phyloP scores from a whole-genome alignment of 2,329 filamentous ascomycete genomes.

The Neocatenulostroma microsporum region DNA sequence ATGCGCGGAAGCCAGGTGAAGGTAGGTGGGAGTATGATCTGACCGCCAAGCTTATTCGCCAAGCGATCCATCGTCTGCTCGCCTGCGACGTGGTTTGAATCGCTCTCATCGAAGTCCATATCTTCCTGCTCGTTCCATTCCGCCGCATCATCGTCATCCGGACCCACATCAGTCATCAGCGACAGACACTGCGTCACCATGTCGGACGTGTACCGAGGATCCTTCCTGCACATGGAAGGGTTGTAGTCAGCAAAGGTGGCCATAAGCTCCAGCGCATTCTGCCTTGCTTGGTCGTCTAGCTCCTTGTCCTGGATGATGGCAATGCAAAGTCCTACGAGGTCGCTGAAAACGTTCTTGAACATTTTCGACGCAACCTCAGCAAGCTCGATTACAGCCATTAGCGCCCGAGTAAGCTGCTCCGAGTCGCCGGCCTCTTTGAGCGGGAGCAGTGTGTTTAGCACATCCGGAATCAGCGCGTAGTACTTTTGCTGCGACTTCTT shows the following conservation, averaged over 20 bases:
- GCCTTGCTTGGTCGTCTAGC: conserved; percentile 76
- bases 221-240: conserved; percentile 90
- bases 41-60: conserved; percentile 93
- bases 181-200: conserved; percentile 99
- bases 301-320: conserved; percentile 96
- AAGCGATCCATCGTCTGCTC: conserved; percentile 98
- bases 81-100: conserved; percentile 93
- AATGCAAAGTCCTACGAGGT: conserved; percentile 85
- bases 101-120: conserved; percentile 90
- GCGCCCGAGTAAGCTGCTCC: conserved; percentile 80
- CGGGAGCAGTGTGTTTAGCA: conserved; percentile 88
- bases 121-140: conserved; percentile 94
- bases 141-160: conserved; percentile 86
- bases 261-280: conserved; percentile 95
- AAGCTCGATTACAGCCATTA: conserved; percentile 85
- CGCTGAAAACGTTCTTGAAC: conserved; percentile 93
- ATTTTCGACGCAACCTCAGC: conserved; percentile 93
- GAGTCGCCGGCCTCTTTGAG: conserved; percentile 88
- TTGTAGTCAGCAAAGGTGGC: conserved; percentile 95
- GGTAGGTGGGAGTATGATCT: conserved; percentile 82
- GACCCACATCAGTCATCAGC: conserved; percentile 92
- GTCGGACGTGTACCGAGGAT: conserved; percentile 80
- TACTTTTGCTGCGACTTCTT: conserved; percentile 89
- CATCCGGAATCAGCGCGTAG: conserved; percentile 75
- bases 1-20: conserved; percentile 96